Base-by-base conservation (phyloP, 2,329 filamentous ascomycete genomes). In the Arthroderma sp. region DNA sequence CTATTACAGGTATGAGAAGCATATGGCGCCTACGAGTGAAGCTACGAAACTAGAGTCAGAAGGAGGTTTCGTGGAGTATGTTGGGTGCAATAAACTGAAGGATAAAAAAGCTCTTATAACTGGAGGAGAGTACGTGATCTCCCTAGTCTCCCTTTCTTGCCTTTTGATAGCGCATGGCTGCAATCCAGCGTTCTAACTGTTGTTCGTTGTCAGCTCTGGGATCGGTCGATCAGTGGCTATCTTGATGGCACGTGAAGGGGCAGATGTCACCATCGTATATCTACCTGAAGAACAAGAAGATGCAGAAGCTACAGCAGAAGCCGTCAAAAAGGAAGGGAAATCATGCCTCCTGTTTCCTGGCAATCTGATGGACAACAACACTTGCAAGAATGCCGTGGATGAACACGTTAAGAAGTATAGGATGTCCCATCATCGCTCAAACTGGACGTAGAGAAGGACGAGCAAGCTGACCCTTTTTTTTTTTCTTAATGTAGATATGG, bases 231-330 rank as follows among this genome's bases (percentile, higher is more conserved):
- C 72, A 0, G 66, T 75, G 1, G 74, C 73, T 0, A 64, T 77
- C 1, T 58, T 78, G 2, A 75, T 75, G 58, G 75, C 75, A 0
- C 65, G 72, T 6, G 75, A 79, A 53, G 75, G 75, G 1, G 72
- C 75, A 9, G 69, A 77, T 49, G 62, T 76, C 38, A 71, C 65
- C 27, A 75, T 78, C 47, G 67, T 71, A 10, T 74, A 77, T 50
- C 65, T 76, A 1, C 70, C 71, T 2, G 68, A 74, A 29, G 75
- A 79, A 59, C 61, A 78, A 49, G 55, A 65, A 15, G 75, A 78
- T 45, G 75, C 75, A 0, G 59, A 76, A 42, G 65, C 69, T 5
- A 77, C 74, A 1, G 71, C 73, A 52, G 60, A 61, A 31, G 54
- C 70, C 50, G 69, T 79, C 1, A 70, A 77, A 50, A 64, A 67